phyloP scores from a whole-genome alignment of 2,329 filamentous ascomycete genomes.

The Dryadomyces sulphureus region DNA sequence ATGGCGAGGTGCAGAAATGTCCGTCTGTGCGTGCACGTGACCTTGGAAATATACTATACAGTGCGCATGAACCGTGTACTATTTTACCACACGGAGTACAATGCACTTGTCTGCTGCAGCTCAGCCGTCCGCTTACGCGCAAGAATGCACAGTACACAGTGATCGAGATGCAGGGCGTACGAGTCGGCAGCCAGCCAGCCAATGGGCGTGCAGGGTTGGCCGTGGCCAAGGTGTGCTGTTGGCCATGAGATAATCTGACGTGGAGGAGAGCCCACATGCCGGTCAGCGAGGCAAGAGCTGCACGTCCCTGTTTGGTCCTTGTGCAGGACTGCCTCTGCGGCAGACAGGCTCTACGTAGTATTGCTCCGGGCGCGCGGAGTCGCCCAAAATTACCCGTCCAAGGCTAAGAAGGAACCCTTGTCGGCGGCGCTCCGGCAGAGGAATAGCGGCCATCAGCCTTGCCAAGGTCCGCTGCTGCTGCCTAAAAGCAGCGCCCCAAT shows the following conservation, averaged over 20 bases:
- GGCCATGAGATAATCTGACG: background rate
- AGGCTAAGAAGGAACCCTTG: background rate
- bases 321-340: background rate
- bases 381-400: background rate
- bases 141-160: no score
- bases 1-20: no score
- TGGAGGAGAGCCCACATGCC: background rate
- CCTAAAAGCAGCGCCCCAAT: background rate
- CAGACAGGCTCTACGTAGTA: background rate
- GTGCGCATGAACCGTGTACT: no score
- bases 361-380: no score
- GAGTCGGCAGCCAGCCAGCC: no score
- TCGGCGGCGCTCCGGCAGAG: background rate
- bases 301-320: background rate
- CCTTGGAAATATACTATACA: no score
- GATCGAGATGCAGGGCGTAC: no score
- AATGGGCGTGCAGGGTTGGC: background rate
- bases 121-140: no score
- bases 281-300: background rate
- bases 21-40: no score
- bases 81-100: no score
- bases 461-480: background rate
- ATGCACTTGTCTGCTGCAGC: no score
- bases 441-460: background rate
- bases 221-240: background rate